Conservation (phyloP, 352 stramenopile genomes). For the Detonula confervacea region DNA sequence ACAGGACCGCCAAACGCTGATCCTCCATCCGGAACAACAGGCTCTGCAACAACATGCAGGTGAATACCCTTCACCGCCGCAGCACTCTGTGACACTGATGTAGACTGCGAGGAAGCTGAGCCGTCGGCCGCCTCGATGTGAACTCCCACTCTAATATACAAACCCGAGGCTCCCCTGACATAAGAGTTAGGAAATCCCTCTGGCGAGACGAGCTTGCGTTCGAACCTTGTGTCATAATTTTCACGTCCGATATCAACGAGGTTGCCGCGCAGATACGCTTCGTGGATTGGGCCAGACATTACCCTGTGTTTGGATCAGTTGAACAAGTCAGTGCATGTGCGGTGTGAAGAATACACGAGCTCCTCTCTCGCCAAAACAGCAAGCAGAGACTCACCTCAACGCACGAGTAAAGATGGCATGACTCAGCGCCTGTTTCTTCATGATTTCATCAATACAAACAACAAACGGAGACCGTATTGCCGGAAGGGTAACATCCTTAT, state of each 20-base stretch:
- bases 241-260: conserved; percentile 78
- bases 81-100: conserved; percentile 42
- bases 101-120: conserved; percentile 16
- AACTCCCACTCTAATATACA: conserved; percentile 77
- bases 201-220: conserved; percentile 61
- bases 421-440: conserved; percentile 78
- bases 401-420: conserved; percentile 79
- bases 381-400: conserved; percentile 52
- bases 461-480: conserved; percentile 65
- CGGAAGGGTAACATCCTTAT: conserved; percentile 13
- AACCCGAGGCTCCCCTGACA: conserved; percentile 63
- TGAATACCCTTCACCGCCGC: conserved; percentile 73
- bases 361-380: no score
- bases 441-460: conserved; percentile 80
- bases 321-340: not conserved
- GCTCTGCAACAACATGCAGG: conserved; percentile 75
- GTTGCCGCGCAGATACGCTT: conserved; percentile 71
- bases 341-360: not conserved
- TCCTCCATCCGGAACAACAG: conserved; percentile 75
- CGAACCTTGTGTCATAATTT: conserved; percentile 48
- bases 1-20: conserved; percentile 75
- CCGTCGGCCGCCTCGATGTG: conserved; percentile 77
- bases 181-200: conserved; percentile 85
- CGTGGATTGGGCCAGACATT: conserved; percentile 67
- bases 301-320: conserved; percentile 40